phyloP scores from a whole-genome alignment of 2,329 filamentous ascomycete genomes.

The Fusarium oxysporum region DNA sequence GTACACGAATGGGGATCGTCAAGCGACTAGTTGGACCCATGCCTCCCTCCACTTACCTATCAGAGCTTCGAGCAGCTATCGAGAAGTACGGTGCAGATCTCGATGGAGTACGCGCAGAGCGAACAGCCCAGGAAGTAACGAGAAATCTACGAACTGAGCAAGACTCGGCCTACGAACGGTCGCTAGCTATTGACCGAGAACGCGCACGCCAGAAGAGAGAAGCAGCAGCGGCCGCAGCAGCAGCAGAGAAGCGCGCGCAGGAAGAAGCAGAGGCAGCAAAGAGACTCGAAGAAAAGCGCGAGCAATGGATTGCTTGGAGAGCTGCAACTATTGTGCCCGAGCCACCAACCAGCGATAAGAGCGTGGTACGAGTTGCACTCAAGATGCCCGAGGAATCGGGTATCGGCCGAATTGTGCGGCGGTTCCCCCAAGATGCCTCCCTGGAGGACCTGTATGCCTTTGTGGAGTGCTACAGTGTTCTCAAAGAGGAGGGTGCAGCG shows the following conservation, averaged over 20 bases:
- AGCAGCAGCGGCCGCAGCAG: constrained; percentile 77
- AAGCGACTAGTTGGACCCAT: constrained; percentile 81
- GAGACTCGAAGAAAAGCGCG: constrained; percentile 56
- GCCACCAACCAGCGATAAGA: constrained; percentile 70
- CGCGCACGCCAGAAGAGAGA: constrained; percentile 81
- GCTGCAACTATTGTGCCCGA: constrained; percentile 74
- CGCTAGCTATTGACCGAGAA: constrained; percentile 87
- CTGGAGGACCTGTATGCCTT: constrained; percentile 96
- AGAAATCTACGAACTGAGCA: constrained; percentile 87
- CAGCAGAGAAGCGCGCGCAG: constrained; percentile 72
- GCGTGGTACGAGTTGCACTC: constrained; percentile 77
- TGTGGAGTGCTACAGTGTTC: constrained; percentile 86
- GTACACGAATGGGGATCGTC: constrained; percentile 90
- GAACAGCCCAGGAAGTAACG: constrained; percentile 83
- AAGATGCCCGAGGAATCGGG: constrained; percentile 70
- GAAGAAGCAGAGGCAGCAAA: constrained; percentile 71
- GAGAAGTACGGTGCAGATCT: constrained; percentile 81
- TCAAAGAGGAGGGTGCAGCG: constrained; percentile 57
- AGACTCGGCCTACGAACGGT: constrained; percentile 93
- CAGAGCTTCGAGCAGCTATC: constrained; percentile 79
- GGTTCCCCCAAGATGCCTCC: constrained; percentile 75
- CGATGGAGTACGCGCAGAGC: constrained; percentile 77
- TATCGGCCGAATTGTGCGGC: constrained; percentile 80
- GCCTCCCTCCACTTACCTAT: constrained; percentile 76
- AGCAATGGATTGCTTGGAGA: constrained; percentile 86